A percentile compares a stretch with the other conserved stretches of the same genome.
Conservation (phyloP, 192 early-diverging fungal species). For the Radiomyces spectabilis region DNA sequence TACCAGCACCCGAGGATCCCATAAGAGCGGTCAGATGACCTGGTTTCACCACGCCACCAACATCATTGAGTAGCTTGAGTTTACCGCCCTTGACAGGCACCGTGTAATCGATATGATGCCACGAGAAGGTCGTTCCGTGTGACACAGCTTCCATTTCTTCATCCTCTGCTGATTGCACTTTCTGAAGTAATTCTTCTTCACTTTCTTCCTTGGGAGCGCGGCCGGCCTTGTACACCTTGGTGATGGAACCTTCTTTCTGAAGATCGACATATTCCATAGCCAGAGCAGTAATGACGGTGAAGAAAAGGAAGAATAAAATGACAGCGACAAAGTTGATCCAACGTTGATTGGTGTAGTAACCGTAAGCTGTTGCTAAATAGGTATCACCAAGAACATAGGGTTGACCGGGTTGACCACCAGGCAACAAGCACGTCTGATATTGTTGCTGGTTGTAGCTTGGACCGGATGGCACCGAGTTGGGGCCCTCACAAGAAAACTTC, state of each 20-base stretch:
- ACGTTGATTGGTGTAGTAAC: conserved; percentile 38
- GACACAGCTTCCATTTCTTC: conserved; percentile 38
- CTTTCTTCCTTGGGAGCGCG: conserved; percentile 18
- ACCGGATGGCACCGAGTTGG: conserved; percentile 34
- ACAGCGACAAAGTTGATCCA: conserved; percentile 47
- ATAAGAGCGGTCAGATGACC: conserved; percentile 80
- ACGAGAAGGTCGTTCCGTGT: conserved; percentile 52
- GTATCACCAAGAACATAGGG: conserved; percentile 39
- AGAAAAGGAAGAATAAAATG: conserved; percentile 30
- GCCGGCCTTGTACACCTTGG: conserved; percentile 40
- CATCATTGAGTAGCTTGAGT: conserved; percentile 49
- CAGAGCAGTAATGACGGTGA: conserved; percentile 32
- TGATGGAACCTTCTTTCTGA: conserved; percentile 43
- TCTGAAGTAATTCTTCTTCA: neutral
- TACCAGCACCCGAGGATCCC: conserved; percentile 68
- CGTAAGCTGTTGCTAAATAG: conserved; percentile 37
- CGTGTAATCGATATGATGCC: conserved; percentile 55
- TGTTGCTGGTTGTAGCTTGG: conserved; percentile 31
- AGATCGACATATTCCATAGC: conserved; percentile 60
- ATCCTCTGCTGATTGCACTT: conserved; percentile 6
- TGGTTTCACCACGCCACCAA: conserved; percentile 64
- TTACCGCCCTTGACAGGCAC: conserved; percentile 40
- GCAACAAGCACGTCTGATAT: conserved; percentile 50
- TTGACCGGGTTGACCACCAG: conserved; percentile 41
- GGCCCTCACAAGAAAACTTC: conserved; percentile 16